phyloP scores from a whole-genome alignment of 495 filamentous ascomycete species.

The Aspergillus ostianus region DNA sequence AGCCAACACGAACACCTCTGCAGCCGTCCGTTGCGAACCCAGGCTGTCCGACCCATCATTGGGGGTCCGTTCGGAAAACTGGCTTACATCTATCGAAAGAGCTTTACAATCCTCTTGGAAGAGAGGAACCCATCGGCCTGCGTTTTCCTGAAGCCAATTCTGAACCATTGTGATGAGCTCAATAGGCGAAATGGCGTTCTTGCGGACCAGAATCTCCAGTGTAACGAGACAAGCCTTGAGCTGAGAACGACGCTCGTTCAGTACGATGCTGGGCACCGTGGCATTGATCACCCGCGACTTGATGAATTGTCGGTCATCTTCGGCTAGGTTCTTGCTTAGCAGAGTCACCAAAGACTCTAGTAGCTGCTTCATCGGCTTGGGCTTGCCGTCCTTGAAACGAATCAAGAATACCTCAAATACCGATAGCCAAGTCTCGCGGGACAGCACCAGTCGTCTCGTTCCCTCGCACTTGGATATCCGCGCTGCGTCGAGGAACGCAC shows the following conservation, averaged over 20 bases:
- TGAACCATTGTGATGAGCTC: slow-evolving; percentile 32
- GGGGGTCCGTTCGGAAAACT: slow-evolving; percentile 14
- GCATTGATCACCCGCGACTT: slow-evolving; percentile 24
- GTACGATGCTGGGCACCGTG: slow-evolving; percentile 36
- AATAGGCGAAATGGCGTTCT: slow-evolving; percentile 29
- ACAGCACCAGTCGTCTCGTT: slow-evolving; percentile 43
- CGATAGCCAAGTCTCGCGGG: slow-evolving; percentile 50
- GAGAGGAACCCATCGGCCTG: slow-evolving; percentile 27
- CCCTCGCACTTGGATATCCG: slow-evolving; percentile 30
- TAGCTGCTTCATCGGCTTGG: slow-evolving; percentile 73
- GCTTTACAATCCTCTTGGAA: slow-evolving; percentile 33
- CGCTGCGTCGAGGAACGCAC: slow-evolving; percentile 48
- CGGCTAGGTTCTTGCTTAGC: slow-evolving; percentile 47
- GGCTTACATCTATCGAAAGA: slow-evolving; percentile 23
- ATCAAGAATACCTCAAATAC: slow-evolving; percentile 71
- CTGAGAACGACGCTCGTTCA: slow-evolving; percentile 40
- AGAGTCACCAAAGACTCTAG: slow-evolving; percentile 57
- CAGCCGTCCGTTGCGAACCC: slow-evolving; percentile 18
- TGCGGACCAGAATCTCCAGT: slow-evolving; percentile 43
- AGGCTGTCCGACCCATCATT: slow-evolving; percentile 10
- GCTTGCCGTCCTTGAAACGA: slow-evolving; percentile 69
- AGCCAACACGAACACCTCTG: slow-evolving; percentile 36
- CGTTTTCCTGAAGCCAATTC: slow-evolving; percentile 34
- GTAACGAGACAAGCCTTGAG: slow-evolving; percentile 42
- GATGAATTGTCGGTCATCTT: slow-evolving; percentile 21